These are phyloP conservation scores for Tylopilus sp. DNA, from an alignment of 1,284 basidiomycete species.

Conservation along the genomic window DNA sequence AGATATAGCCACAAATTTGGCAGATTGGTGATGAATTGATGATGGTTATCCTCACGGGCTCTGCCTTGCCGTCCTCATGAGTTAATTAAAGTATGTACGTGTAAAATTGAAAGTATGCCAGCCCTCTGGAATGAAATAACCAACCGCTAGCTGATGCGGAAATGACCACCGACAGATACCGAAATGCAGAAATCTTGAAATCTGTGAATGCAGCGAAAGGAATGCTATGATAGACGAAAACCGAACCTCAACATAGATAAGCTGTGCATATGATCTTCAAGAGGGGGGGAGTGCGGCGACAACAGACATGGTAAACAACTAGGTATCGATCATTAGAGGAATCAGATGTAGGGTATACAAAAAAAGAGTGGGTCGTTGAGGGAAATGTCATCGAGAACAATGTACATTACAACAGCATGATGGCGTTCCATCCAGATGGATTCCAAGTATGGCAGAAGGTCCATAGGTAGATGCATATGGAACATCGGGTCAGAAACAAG, in stretches of 20 bases:
- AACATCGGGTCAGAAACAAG: neutral
- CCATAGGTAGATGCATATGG: constrained; percentile 3
- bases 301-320: neutral
- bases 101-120: neutral
- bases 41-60: too few relatives aligned
- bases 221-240: constrained; percentile 8
- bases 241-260: neutral
- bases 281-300: neutral
- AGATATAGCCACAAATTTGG: too few relatives aligned
- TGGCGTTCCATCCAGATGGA: constrained; percentile 12
- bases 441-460: constrained; percentile 15
- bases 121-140: neutral
- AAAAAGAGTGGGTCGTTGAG: neutral
- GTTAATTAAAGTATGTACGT: too few relatives aligned
- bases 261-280: neutral
- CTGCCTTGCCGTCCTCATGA: too few relatives aligned
- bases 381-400: neutral
- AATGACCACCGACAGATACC: neutral
- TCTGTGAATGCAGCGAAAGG: neutral
- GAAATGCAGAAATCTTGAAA: too few relatives aligned
- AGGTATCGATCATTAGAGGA: constrained; percentile 14
- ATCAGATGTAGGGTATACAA: constrained; percentile 14
- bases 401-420: constrained; percentile 12
- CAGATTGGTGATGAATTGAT: too few relatives aligned
- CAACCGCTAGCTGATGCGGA: neutral